Evolutionary conservation across 768 basidiomycete genomes (phyloP).

Genomic region (Grammothele lineata): DNA sequence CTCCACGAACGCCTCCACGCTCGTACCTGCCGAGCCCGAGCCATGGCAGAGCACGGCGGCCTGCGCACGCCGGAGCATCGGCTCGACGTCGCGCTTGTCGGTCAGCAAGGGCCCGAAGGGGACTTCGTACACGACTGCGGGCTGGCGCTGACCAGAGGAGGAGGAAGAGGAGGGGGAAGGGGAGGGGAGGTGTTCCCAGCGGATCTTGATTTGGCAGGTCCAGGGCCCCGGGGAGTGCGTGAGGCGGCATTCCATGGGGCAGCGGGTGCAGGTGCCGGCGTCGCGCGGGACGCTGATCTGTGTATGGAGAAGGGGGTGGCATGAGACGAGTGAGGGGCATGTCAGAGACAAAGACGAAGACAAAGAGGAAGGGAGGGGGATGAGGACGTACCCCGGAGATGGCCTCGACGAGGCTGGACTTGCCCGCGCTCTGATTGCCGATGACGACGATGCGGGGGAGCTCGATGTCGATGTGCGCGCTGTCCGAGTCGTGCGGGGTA

Average conservation of each 20-base stretch:
- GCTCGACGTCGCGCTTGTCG: slow-evolving; percentile 43
- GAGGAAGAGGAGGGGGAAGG: too few species aligned
- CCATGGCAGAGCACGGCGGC: slow-evolving; percentile 51
- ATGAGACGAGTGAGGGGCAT: background rate
- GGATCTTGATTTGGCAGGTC: slow-evolving; percentile 37
- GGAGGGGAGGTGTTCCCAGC: too few species aligned
- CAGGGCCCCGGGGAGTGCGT: slow-evolving; percentile 14
- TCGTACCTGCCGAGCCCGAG: background rate
- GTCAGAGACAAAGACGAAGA: too few species aligned
- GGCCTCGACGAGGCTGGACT: slow-evolving; percentile 45
- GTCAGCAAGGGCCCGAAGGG: slow-evolving; percentile 40
- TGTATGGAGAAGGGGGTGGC: too few species aligned
- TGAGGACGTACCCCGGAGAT: slow-evolving; percentile 42
- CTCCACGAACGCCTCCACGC: background rate
- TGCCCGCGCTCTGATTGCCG: slow-evolving; percentile 48
- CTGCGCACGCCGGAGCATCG: slow-evolving; percentile 56
- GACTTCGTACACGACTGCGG: slow-evolving; percentile 22
- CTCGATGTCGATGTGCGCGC: slow-evolving; percentile 43
- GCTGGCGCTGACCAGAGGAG: too few species aligned
- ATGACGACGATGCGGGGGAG: slow-evolving; percentile 47
- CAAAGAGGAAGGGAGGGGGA: too few species aligned
- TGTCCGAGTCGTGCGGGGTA: slow-evolving; percentile 4
- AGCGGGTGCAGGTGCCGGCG: slow-evolving; percentile 42
- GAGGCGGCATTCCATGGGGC: slow-evolving; percentile 36
- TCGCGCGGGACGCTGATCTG: slow-evolving; percentile 21